Base-by-base conservation (phyloP, 2,329 filamentous ascomycete genomes). In the Penicillium thymicola region DNA sequence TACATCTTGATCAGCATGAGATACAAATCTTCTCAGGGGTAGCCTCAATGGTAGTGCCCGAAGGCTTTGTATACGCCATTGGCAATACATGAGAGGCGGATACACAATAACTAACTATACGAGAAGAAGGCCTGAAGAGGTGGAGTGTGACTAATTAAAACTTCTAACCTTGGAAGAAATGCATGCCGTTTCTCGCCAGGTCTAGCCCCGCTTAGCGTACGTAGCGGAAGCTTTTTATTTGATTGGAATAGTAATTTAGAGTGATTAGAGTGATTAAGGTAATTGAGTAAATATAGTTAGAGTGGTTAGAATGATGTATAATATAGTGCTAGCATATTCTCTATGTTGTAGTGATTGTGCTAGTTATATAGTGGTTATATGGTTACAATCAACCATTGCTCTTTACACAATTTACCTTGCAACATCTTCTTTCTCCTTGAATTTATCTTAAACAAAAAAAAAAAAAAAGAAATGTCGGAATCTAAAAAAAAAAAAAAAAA, bases 21-120 rank as follows among this genome's bases (percentile, higher is more conserved):
- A 68, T 18, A 68, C 65, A 55, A 72, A 73, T 9, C 56, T 51
- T 65, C 71, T 65, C 46, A 53, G 48, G 9, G 58, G 27, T 28
- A 56, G 21, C 64, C 71, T 65, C 46, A 53, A 52, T 9, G 58
- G 28, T 27, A 56, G 25, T 28, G 23, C 52, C 30, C 30, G 28
- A 38, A 55, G 36, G 55, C 50, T 55, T 36, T 40, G 34, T 43
- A 38, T 51, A 54, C 56, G 48, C 57, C 53, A 50, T 49, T 40
- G 45, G 27, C 25, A 11, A 44, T 38, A 55, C 44, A 41, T 49
- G 13, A 53, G 32, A 37, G 13, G 27, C 21, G 21, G 21, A 21
- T 21, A 21, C 21, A 21, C 21, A 21, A 21, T 21, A 21, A 21
- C 21, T 21, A 21, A 2, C 2, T 23, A 23, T 40, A 16, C 21